Percentiles rank a stretch among this genome's conserved stretches.
Evolutionary conservation across 768 basidiomycete genomes (phyloP).

Genomic region (Russula lepida): DNA sequence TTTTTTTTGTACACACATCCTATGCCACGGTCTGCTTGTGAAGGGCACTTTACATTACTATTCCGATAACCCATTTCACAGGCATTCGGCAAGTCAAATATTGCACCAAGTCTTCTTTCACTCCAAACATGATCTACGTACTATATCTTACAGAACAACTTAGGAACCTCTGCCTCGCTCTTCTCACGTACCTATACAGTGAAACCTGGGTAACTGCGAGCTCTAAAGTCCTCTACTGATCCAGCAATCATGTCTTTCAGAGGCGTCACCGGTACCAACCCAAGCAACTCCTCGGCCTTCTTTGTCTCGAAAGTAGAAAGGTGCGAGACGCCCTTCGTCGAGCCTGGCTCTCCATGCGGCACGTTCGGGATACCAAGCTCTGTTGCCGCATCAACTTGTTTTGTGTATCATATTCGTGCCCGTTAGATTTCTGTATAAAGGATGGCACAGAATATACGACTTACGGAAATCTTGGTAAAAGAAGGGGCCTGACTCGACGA

Average conservation of each 20-base stretch:
- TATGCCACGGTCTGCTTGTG: background rate
- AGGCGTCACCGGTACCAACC: background rate
- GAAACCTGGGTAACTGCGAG: conserved; percentile 12
- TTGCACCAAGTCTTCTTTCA: background rate
- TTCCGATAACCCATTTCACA: no score
- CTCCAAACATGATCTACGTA: background rate
- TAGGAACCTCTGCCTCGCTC: background rate
- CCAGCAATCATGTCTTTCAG: conserved; percentile 5
- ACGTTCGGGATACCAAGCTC: conserved; percentile 7
- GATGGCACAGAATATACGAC: background rate
- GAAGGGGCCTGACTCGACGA: conserved; percentile 3
- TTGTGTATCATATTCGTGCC: background rate
- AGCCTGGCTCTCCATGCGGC: conserved; percentile 7
- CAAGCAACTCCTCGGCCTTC: conserved; percentile 8
- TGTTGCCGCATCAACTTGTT: conserved; percentile 8
- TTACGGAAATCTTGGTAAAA: conserved; percentile 12
- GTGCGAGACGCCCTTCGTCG: background rate
- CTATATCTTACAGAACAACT: background rate
- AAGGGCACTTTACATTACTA: background rate
- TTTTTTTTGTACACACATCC: no score
- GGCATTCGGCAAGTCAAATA: background rate
- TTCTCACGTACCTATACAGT: background rate
- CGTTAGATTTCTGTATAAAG: background rate
- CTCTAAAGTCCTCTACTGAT: conserved; percentile 8
- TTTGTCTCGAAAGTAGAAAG: background rate